phyloP scores from a whole-genome alignment of 768 basidiomycete genomes.

The Guyanaporus albipodus region DNA sequence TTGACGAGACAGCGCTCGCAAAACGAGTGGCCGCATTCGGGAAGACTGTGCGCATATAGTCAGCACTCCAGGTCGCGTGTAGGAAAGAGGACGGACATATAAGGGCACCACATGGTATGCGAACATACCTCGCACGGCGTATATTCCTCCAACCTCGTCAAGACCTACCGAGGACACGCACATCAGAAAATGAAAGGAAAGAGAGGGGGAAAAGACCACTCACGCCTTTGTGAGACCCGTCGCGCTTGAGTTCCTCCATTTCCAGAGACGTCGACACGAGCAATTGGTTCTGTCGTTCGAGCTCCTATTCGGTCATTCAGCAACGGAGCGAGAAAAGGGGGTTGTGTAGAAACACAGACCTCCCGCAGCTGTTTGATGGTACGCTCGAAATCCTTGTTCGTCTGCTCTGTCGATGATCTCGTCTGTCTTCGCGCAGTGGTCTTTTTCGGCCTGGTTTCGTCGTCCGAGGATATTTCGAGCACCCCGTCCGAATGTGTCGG shows the following conservation, averaged over 20 bases:
- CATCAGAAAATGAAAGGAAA: background rate
- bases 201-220: background rate
- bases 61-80: too few species aligned
- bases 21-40: slow-evolving; percentile 68
- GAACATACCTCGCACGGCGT: slow-evolving; percentile 65
- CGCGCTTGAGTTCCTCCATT: slow-evolving; percentile 21
- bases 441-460: slow-evolving; percentile 32
- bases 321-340: background rate
- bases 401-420: slow-evolving; percentile 15
- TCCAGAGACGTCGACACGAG: slow-evolving; percentile 13
- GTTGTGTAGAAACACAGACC: slow-evolving; percentile 26
- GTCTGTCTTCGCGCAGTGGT: slow-evolving; percentile 9
- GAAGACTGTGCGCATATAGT: slow-evolving; percentile 39
- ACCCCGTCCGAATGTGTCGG: slow-evolving; percentile 33
- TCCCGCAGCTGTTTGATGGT: slow-evolving; percentile 43
- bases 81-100: slow-evolving; percentile 51
- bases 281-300: slow-evolving; percentile 8
- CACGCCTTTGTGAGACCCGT: slow-evolving; percentile 6
- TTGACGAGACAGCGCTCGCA: slow-evolving; percentile 59
- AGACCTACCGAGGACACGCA: slow-evolving; percentile 30
- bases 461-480: slow-evolving; percentile 58
- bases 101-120: slow-evolving; percentile 61
- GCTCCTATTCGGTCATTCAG: slow-evolving; percentile 17
- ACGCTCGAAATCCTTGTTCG: slow-evolving; percentile 29
- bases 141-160: slow-evolving; percentile 47